Evolutionary conservation across 305 asterid species (phyloP).

Genomic region (Fraxinus dipetala): DNA sequence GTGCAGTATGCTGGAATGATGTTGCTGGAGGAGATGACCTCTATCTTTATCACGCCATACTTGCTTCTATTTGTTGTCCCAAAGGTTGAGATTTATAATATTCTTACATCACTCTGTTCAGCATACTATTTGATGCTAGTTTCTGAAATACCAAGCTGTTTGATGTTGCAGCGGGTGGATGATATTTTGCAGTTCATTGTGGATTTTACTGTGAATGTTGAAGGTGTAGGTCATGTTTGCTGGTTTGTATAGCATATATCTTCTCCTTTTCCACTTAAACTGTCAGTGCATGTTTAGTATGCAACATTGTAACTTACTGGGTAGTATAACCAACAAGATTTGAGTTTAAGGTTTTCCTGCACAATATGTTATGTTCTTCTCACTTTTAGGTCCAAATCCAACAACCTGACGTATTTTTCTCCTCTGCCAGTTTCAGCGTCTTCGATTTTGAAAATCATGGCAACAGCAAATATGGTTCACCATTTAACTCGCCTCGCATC

Average conservation of each 20-base stretch:
- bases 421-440: slow-evolving; percentile 66
- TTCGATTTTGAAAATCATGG: slow-evolving; percentile 84
- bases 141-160: slow-evolving; percentile 21
- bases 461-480: slow-evolving; percentile 75
- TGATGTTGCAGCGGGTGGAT: slow-evolving; percentile 65
- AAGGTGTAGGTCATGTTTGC: slow-evolving; percentile 97
- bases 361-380: background rate
- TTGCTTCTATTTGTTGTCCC: slow-evolving; percentile 85
- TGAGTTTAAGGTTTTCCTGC: background rate
- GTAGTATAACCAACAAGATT: background rate
- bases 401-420: slow-evolving; percentile 2
- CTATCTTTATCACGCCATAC: slow-evolving; percentile 90
- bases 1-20: slow-evolving; percentile 89
- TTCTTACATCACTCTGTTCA: background rate
- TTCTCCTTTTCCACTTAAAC: slow-evolving; percentile 13
- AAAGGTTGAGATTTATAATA: slow-evolving; percentile 45
- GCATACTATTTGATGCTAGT: slow-evolving; percentile 11
- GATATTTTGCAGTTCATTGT: slow-evolving; percentile 72
- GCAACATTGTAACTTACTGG: background rate
- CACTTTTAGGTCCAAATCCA: background rate
- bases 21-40: slow-evolving; percentile 96
- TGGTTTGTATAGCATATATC: slow-evolving; percentile 41
- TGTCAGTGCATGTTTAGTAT: background rate
- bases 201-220: slow-evolving; percentile 80
- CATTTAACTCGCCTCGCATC: slow-evolving; percentile 44